phyloP scores from a whole-genome alignment of 2,329 filamentous ascomycete species.

The Colletotrichum liaoningense region DNA sequence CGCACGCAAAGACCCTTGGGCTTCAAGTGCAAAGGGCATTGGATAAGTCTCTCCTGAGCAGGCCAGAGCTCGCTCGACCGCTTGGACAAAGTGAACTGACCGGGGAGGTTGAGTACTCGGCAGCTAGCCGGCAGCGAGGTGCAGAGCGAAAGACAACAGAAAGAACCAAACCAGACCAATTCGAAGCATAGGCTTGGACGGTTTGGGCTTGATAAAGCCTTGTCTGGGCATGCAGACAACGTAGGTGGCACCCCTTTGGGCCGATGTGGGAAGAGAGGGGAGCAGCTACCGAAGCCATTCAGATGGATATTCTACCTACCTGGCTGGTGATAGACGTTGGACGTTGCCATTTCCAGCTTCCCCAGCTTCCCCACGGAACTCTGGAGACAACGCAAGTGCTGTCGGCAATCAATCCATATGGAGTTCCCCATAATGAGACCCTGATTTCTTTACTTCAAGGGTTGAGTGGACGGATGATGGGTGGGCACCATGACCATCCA shows the following conservation, averaged over 20 bases:
- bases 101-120: slow-evolving; percentile 12
- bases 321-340: background rate
- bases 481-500: background rate
- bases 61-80: slow-evolving; percentile 23
- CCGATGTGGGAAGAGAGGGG: slow-evolving; percentile 14
- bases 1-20: slow-evolving; percentile 29
- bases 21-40: slow-evolving; percentile 23
- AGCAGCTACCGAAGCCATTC: slow-evolving; percentile 5
- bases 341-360: slow-evolving; percentile 2
- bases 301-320: background rate
- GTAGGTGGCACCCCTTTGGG: slow-evolving; percentile 23
- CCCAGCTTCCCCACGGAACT: slow-evolving; percentile 16
- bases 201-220: slow-evolving; percentile 30
- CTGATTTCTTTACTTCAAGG: background rate
- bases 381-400: background rate
- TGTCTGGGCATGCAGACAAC: slow-evolving; percentile 26
- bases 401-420: background rate
- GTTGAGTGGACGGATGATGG: slow-evolving; percentile 1
- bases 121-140: slow-evolving; percentile 18
- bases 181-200: slow-evolving; percentile 20
- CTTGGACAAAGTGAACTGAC: slow-evolving; percentile 29
- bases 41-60: slow-evolving; percentile 23
- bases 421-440: slow-evolving; percentile 6
- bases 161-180: slow-evolving; percentile 3
- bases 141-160: slow-evolving; percentile 14